Conservation (phyloP, 805 yeast genomes). For the Maudiozyma turicensis region DNA sequence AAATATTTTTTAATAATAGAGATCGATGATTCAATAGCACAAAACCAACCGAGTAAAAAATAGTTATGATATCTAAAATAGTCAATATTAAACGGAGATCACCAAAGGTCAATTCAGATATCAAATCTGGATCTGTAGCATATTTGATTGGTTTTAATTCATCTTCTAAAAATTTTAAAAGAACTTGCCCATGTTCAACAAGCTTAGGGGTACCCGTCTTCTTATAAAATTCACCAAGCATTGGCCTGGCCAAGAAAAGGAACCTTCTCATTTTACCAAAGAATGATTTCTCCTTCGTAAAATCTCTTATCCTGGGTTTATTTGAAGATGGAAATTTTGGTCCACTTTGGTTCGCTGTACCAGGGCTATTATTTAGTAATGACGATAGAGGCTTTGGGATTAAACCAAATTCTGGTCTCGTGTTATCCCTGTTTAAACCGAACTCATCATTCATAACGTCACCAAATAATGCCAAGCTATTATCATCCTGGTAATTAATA, state of each 20-base stretch:
- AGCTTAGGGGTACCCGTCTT: conserved; percentile 10
- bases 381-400: neutral
- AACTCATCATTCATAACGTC: neutral
- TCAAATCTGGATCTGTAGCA: conserved; percentile 5
- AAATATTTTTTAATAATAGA: conserved; percentile 4
- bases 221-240: conserved; percentile 6
- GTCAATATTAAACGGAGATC: neutral
- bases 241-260: conserved; percentile 13
- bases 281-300: conserved; percentile 1
- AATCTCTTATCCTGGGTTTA: neutral
- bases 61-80: conserved; percentile 3
- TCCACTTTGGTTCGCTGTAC: neutral
- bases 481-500: conserved; percentile 2
- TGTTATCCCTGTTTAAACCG: neutral
- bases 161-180: conserved; percentile 5
- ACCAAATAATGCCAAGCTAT: neutral
- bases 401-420: neutral
- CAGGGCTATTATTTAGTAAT: neutral
- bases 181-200: neutral
- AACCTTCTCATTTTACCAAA: conserved; percentile 10
- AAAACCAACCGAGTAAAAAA: conserved; percentile 11
- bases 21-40: conserved; percentile 8
- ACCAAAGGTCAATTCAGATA: conserved; percentile 2
- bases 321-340: neutral
- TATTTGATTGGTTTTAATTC: conserved; percentile 10